These are phyloP conservation scores for Gnomoniopsis smithogilvyi DNA, from an alignment of 2,329 filamentous ascomycete genomes.

Conservation along the genomic window DNA sequence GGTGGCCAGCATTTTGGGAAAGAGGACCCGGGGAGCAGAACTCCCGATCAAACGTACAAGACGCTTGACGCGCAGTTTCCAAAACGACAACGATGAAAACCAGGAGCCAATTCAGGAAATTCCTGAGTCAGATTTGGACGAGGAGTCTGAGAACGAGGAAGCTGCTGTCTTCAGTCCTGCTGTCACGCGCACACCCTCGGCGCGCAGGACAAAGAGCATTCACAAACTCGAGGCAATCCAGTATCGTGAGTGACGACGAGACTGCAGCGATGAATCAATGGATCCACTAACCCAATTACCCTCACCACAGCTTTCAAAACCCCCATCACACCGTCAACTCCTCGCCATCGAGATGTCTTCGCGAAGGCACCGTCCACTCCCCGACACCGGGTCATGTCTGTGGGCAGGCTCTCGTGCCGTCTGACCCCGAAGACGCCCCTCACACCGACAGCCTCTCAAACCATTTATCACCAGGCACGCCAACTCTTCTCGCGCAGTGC, in stretches of 20 bases:
- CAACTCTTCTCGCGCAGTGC: conserved; percentile 82
- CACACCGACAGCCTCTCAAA: conserved; percentile 66
- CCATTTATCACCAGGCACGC: conserved; percentile 82
- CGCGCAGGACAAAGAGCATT: conserved; percentile 13
- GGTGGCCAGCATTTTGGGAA: conserved; percentile 26
- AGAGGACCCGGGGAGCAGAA: conserved; percentile 25
- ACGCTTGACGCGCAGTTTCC: conserved; percentile 37
- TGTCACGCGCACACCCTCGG: conserved; percentile 18
- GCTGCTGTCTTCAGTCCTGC: conserved; percentile 26
- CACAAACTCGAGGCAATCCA: conserved; percentile 19
- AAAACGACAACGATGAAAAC: conserved; percentile 63
- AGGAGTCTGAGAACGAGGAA: conserved; percentile 35
- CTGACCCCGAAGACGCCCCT: conserved; percentile 73
- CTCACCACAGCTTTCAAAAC: conserved; percentile 31
- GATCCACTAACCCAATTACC: conserved; percentile 18
- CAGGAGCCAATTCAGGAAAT: conserved; percentile 52
- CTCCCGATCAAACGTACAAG: conserved; percentile 45
- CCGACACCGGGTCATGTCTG: conserved; percentile 76
- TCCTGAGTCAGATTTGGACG: conserved; percentile 29
- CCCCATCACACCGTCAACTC: conserved; percentile 68
- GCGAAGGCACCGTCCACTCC: conserved; percentile 73
- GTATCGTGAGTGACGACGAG: conserved; percentile 13
- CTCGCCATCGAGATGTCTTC: conserved; percentile 76
- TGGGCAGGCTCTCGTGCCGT: conserved; percentile 72
- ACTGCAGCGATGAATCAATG: neutral